Conservation (phyloP, 257 asterid genomes). For the Primulina eburnea region DNA sequence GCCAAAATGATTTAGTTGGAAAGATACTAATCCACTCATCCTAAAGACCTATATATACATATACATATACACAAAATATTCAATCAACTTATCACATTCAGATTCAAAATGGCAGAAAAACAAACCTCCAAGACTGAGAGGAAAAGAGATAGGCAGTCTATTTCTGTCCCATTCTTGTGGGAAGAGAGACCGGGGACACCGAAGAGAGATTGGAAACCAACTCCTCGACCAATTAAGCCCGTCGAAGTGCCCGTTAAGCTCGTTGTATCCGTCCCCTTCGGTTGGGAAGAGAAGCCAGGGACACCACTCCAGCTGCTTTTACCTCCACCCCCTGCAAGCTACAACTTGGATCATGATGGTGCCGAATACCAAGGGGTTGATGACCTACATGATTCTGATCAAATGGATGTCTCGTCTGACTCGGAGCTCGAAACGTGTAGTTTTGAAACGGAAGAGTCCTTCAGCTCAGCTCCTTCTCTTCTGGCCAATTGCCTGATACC, state of each 20-base stretch:
- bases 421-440: constrained; percentile 47
- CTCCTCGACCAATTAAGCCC: constrained; percentile 25
- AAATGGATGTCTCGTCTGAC: constrained; percentile 32
- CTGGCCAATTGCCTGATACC: constrained; percentile 54
- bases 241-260: constrained; percentile 44
- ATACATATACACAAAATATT: constrained; percentile 7
- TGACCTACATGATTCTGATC: constrained; percentile 13
- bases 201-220: constrained; percentile 74
- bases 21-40: constrained; percentile 53
- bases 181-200: constrained; percentile 80
- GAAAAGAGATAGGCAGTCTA: constrained; percentile 55
- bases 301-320: constrained; percentile 52
- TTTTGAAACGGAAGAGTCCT: constrained; percentile 43
- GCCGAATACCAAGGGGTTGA: constrained; percentile 19
- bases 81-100: constrained; percentile 17
- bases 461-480: constrained; percentile 53
- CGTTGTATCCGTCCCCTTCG: constrained; percentile 71
- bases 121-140: constrained; percentile 36
- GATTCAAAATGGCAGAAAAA: constrained; percentile 46
- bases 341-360: constrained; percentile 22
- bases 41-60: neutral
- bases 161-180: constrained; percentile 85
- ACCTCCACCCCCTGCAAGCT: constrained; percentile 29
- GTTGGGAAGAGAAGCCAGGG: constrained; percentile 93
- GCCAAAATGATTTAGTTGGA: constrained; percentile 43